Evolutionary conservation across 2,329 filamentous ascomycete species (phyloP).

Genomic region (Orbilia ellipsospora): DNA sequence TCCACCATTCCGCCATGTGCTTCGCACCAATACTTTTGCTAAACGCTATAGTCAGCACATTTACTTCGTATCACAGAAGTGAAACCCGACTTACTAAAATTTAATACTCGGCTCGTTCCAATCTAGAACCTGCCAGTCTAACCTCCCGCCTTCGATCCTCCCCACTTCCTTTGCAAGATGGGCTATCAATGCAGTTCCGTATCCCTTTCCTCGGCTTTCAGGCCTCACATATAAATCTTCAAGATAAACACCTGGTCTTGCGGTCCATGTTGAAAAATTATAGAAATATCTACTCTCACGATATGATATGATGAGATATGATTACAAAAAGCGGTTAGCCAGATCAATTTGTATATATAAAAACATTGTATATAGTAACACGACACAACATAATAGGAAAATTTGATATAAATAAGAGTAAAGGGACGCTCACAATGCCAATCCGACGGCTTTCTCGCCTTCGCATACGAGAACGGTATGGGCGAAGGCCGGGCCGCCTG

Average conservation of each 20-base stretch:
- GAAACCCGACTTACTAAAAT: conserved; percentile 71
- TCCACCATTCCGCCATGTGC: conserved; percentile 77
- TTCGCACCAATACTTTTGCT: conserved; percentile 73
- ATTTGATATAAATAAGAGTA: neutral
- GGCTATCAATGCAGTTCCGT: conserved; percentile 79
- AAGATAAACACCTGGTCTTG: conserved; percentile 87
- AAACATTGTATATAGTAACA: conserved; percentile 1
- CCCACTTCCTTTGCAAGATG: conserved; percentile 82
- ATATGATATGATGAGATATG: conserved; percentile 57
- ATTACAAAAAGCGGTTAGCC: conserved; percentile 18
- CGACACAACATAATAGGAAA: neutral
- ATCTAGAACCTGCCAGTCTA: conserved; percentile 92
- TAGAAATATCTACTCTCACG: conserved; percentile 94
- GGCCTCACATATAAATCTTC: conserved; percentile 90
- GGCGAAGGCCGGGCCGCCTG: conserved; percentile 65
- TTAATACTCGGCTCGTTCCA: conserved; percentile 92
- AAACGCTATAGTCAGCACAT: conserved; percentile 14
- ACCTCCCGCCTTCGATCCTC: conserved; percentile 75
- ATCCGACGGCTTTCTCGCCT: conserved; percentile 55
- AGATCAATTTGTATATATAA: conserved; percentile 58
- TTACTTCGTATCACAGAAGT: neutral
- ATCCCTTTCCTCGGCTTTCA: conserved; percentile 77
- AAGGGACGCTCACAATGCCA: conserved; percentile 55
- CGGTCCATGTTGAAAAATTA: conserved; percentile 94
- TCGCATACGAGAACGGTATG: conserved; percentile 57